Conservation (phyloP, 2,329 filamentous ascomycete species). For the Trichoderma guizhouense region DNA sequence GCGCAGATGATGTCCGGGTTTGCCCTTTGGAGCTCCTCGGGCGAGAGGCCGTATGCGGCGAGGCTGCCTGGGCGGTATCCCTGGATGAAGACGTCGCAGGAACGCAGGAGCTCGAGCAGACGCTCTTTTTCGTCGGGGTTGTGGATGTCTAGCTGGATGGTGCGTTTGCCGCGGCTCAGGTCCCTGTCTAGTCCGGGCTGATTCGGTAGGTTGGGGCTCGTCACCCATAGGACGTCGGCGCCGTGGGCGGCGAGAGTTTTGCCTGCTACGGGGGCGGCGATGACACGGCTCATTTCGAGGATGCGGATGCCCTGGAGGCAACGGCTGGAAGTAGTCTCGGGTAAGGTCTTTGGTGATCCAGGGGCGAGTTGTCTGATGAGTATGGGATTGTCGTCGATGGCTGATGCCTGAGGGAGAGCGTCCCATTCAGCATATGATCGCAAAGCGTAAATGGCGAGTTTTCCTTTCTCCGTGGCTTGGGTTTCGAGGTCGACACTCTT, state of each 20-base stretch:
- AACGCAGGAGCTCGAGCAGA: slow-evolving; percentile 55
- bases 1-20: slow-evolving; percentile 48
- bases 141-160: slow-evolving; percentile 57
- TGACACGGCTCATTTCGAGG: slow-evolving; percentile 68
- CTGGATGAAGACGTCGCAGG: slow-evolving; percentile 61
- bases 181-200: slow-evolving; percentile 65
- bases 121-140: slow-evolving; percentile 42
- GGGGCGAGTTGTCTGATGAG: slow-evolving; percentile 34
- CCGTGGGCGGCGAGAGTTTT: slow-evolving; percentile 67
- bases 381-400: slow-evolving; percentile 46
- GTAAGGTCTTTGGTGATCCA: slow-evolving; percentile 5
- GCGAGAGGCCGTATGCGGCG: slow-evolving; percentile 37
- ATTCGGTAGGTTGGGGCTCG: slow-evolving; percentile 59
- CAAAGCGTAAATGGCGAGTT: slow-evolving; percentile 46
- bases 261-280: slow-evolving; percentile 66
- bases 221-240: slow-evolving; percentile 67
- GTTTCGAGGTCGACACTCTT: slow-evolving; percentile 47
- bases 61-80: slow-evolving; percentile 60
- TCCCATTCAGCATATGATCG: slow-evolving; percentile 53
- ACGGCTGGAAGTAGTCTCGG: background rate
- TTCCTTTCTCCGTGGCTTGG: slow-evolving; percentile 36
- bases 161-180: slow-evolving; percentile 64
- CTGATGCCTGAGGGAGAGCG: slow-evolving; percentile 42
- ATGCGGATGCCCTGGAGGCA: slow-evolving; percentile 61
- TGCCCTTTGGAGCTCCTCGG: slow-evolving; percentile 34